Base-by-base conservation (phyloP, 208 protist species). In the Endotrypanum monterogeii region DNA sequence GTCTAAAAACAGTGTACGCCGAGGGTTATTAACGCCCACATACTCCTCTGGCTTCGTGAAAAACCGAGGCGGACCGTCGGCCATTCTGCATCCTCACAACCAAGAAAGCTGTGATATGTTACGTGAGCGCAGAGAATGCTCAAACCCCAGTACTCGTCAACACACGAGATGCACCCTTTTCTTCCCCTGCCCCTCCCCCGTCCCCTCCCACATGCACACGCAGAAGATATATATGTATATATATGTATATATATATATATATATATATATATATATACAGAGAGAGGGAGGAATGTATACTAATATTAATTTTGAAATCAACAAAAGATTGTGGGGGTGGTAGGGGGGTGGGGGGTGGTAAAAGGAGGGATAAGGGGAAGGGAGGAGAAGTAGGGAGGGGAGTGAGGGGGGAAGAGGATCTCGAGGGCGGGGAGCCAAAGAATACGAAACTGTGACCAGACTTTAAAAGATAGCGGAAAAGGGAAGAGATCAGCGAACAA, bases 1-100 rank as follows among this genome's bases (percentile, higher is more conserved):
- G 71, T 95, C 90, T 67, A 95, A 56, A 52, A 89, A 66, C 25
- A 88, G 62, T 58, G 66, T 88, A 41, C 84, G 85, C 69, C 63
- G 61, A 50, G 67, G 54, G 23, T 67, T 72, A 73, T 65, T 72
- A 54, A 65, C 32, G 32, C 76, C 76, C 28, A 80, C 76, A 57
- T 80, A 80, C 67, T 80, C 76, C 32, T 67, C 69, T 20, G 76
- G 76, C 50, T 80, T 80, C 8, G 76, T 80, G 55, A 80, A 80
- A 39, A 75, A 80, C 30, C 69, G 76, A 37, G 76, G 76, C 16
- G 63, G 76, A 54, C 60, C 67, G 48, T 72, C 67, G 52, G 67
- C 30, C 67, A 72, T 72, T 52, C 67, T 72, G 67, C 67, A 72
- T 72, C 44, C 69, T 73, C 56, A 65, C 69, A 52, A 60, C 37